Conservation (phyloP, 73 alveolate species). For the Stentor coeruleus region DNA sequence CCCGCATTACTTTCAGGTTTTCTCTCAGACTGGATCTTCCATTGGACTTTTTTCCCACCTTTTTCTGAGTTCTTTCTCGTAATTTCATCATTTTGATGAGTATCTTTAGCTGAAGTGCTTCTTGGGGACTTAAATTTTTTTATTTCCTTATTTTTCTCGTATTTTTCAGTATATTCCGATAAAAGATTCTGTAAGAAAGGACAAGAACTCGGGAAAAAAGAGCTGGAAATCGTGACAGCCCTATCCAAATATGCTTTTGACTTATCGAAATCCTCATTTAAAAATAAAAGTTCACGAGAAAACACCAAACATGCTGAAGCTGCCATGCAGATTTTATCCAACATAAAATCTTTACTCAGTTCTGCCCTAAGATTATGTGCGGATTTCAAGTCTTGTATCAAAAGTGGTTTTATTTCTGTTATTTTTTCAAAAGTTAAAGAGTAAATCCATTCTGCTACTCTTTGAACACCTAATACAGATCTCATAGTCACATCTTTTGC, state of each 20-base stretch:
- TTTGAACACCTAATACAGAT: conserved; percentile 21
- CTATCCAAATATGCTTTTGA: conserved; percentile 68
- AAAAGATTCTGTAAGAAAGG: neutral
- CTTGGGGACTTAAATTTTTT: too few relatives aligned
- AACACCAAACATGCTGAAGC: conserved; percentile 81
- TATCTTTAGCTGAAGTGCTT: too few relatives aligned
- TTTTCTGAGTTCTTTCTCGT: too few relatives aligned
- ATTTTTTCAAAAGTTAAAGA: conserved; percentile 40
- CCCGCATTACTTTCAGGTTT: too few relatives aligned
- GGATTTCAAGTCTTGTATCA: conserved; percentile 40
- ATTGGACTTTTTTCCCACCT: too few relatives aligned
- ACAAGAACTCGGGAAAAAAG: conserved; percentile 65
- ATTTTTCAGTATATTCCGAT: too few relatives aligned
- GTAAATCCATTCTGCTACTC: conserved; percentile 57
- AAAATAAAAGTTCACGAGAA: conserved; percentile 81
- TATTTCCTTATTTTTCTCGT: too few relatives aligned
- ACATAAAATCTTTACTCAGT: conserved; percentile 43
- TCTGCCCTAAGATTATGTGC: conserved; percentile 30
- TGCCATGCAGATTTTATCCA: conserved; percentile 45
- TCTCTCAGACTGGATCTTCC: too few relatives aligned
- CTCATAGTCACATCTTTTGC: neutral
- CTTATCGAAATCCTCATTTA: conserved; percentile 39
- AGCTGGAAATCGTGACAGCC: conserved; percentile 75
- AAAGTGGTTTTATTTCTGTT: conserved; percentile 54
- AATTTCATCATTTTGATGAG: too few relatives aligned